A percentile compares a stretch with the other conserved stretches of the same genome.
These are phyloP conservation scores for Talaromyces rugulosus DNA, from an alignment of 2,329 filamentous ascomycete genomes.

Conservation along the genomic window DNA sequence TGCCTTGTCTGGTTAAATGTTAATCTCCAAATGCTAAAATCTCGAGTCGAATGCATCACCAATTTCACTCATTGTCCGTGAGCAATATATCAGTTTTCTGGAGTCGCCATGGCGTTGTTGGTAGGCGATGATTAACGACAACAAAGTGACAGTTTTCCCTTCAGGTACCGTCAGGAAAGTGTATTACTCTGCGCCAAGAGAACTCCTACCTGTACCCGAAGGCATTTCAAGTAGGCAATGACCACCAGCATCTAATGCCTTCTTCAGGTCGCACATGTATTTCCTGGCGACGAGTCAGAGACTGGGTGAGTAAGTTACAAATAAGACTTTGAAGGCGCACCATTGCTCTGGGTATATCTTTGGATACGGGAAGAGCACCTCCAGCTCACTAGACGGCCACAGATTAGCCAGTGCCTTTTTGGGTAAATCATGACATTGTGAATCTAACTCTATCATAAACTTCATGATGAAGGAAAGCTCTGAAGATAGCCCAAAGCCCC, in stretches of 20 bases:
- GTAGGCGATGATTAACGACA: slow-evolving; percentile 94
- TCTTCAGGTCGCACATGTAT: slow-evolving; percentile 81
- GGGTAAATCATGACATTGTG: not conserved
- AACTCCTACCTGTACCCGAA: slow-evolving; percentile 71
- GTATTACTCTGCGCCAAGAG: not conserved
- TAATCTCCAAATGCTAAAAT: not conserved
- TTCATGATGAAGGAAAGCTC: slow-evolving; percentile 56
- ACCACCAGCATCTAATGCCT: slow-evolving; percentile 86
- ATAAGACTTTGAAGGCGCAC: not conserved
- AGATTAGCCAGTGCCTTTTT: not conserved
- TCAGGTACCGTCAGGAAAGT: not conserved
- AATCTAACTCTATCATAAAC: slow-evolving; percentile 67
- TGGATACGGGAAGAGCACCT: slow-evolving; percentile 70
- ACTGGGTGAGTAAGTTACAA: not conserved
- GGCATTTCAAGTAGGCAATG: slow-evolving; percentile 99
- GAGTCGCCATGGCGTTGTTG: slow-evolving; percentile 91
- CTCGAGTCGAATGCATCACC: slow-evolving; percentile 3
- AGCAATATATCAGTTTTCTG: slow-evolving; percentile 97
- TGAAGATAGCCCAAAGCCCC: slow-evolving; percentile 1
- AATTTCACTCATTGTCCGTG: slow-evolving; percentile 99
- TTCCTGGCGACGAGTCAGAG: slow-evolving; percentile 10
- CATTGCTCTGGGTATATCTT: slow-evolving; percentile 67
- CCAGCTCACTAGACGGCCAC: slow-evolving; percentile 53
- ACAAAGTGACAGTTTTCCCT: slow-evolving; percentile 81
- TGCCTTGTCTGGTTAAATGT: slow-evolving; percentile 65